Evolutionary conservation across 2,329 filamentous ascomycete genomes (phyloP).

Genomic region (Fusarium buharicum): DNA sequence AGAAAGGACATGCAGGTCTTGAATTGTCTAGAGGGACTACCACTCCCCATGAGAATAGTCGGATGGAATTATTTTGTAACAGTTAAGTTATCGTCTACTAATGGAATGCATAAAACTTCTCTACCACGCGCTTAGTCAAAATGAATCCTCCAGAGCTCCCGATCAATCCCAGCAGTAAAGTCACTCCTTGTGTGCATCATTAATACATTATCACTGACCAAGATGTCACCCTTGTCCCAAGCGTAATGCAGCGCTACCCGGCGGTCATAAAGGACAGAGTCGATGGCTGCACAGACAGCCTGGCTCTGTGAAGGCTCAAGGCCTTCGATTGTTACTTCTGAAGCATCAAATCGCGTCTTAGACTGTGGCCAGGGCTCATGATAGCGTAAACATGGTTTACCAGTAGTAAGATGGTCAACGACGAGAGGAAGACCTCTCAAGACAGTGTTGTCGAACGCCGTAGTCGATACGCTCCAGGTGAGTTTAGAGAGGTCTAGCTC

Average conservation of each 20-base stretch:
- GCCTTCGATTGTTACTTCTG: slow-evolving; percentile 56
- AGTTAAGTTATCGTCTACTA: no score
- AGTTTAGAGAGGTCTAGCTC: slow-evolving; percentile 51
- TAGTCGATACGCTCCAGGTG: slow-evolving; percentile 62
- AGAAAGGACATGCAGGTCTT: no score
- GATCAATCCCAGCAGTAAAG: slow-evolving; percentile 55
- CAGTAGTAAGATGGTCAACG: slow-evolving; percentile 57
- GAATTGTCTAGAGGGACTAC: no score
- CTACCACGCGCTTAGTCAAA: slow-evolving; percentile 52
- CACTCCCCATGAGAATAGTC: no score
- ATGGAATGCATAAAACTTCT: no score
- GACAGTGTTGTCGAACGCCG: slow-evolving; percentile 57
- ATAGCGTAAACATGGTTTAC: slow-evolving; percentile 61
- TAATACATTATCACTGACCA: slow-evolving; percentile 63
- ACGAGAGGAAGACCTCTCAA: slow-evolving; percentile 59
- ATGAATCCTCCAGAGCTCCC: slow-evolving; percentile 63
- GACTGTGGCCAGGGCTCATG: slow-evolving; percentile 64
- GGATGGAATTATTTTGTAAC: no score
- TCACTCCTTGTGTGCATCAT: slow-evolving; percentile 62
- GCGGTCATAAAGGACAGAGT: slow-evolving; percentile 59
- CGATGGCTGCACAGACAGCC: slow-evolving; percentile 53
- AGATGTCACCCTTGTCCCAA: slow-evolving; percentile 65
- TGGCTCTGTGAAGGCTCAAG: slow-evolving; percentile 46
- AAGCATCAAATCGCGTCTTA: slow-evolving; percentile 63
- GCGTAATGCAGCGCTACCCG: slow-evolving; percentile 61